Evolutionary conservation across 257 asterid species (phyloP).

Genomic region (Leonotis leonurus): DNA sequence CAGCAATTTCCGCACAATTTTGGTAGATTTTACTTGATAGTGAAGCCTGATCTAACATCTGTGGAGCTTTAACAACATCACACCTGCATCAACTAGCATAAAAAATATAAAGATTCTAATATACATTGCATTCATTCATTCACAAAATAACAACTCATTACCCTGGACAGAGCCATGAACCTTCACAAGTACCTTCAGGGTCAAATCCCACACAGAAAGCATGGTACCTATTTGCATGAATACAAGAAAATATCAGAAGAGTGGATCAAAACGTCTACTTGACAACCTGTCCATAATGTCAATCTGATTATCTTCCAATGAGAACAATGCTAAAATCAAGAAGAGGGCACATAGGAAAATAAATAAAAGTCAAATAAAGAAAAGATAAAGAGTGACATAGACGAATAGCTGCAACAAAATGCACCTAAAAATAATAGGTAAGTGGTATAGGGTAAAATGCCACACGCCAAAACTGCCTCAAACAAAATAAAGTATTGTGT

Average conservation of each 20-base stretch:
- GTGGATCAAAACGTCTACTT: background rate
- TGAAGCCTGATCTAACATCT: conserved; percentile 25
- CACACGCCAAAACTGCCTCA: background rate
- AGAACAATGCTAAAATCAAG: background rate
- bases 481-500: background rate
- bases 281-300: background rate
- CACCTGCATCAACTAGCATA: conserved; percentile 62
- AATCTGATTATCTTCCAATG: background rate
- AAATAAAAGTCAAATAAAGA: background rate
- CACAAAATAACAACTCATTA: conserved; percentile 23
- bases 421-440: background rate
- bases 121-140: background rate
- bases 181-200: conserved; percentile 76
- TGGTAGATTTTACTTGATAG: conserved; percentile 28
- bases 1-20: conserved; percentile 28
- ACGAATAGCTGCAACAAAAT: background rate
- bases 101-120: conserved; percentile 24
- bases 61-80: conserved; percentile 27
- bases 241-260: conserved; percentile 19
- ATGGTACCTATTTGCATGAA: conserved; percentile 67
- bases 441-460: background rate
- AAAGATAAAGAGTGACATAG: background rate
- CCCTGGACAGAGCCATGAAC: conserved; percentile 98
- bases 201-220: conserved; percentile 98
- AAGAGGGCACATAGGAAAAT: background rate